Evolutionary conservation across 768 basidiomycete genomes (phyloP).

Genomic region (Lentinula sp.): DNA sequence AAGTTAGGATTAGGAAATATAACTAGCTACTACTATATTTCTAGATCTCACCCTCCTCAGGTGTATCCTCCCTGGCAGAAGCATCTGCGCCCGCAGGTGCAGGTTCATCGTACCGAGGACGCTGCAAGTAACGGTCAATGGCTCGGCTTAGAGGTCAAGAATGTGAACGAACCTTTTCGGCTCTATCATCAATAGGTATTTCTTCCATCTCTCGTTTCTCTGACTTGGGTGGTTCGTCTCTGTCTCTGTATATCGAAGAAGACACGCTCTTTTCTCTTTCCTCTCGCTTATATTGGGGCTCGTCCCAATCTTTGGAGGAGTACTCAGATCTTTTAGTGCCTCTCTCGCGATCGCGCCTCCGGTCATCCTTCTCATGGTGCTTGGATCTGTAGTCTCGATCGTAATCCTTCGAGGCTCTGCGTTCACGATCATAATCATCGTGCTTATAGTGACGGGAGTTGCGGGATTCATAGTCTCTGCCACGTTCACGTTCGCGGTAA

Average conservation of each 20-base stretch:
- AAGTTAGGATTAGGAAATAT: too few relatives aligned
- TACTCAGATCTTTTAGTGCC: conserved; percentile 18
- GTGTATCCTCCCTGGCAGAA: conserved; percentile 60
- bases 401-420: conserved; percentile 26
- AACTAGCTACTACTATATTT: too few relatives aligned
- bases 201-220: conserved; percentile 15
- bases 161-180: conserved; percentile 53
- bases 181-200: conserved; percentile 42
- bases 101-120: conserved; percentile 43
- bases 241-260: conserved; percentile 16
- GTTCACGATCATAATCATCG: conserved; percentile 7
- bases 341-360: conserved; percentile 38
- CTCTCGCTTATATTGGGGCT: conserved; percentile 27
- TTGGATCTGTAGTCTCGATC: conserved; percentile 39
- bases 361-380: conserved; percentile 47
- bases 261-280: conserved; percentile 41
- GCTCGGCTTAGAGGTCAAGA: neutral
- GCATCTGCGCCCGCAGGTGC: conserved; percentile 33
- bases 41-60: conserved; percentile 86
- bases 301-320: conserved; percentile 38
- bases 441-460: neutral
- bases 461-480: neutral
- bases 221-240: conserved; percentile 1
- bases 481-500: conserved; percentile 22
- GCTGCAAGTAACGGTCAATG: conserved; percentile 25